phyloP scores from a whole-genome alignment of 768 basidiomycete genomes.

The Suillus americanus region DNA sequence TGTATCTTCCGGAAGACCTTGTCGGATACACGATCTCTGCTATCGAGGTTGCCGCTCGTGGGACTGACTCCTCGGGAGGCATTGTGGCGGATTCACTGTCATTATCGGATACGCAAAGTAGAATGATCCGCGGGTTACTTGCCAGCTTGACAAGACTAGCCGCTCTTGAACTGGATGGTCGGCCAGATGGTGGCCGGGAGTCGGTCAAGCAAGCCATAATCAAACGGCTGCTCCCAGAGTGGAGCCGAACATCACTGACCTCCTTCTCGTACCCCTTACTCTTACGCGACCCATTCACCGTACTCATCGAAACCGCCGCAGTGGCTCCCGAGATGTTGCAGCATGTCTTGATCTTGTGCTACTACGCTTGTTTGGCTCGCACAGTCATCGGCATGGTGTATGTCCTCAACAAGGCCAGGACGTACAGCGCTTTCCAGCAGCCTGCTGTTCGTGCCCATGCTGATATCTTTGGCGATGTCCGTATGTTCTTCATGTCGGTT shows the following conservation, averaged over 20 bases:
- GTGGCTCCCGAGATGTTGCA: slow-evolving; percentile 88
- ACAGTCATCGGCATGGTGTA: slow-evolving; percentile 86
- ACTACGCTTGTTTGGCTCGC: slow-evolving; percentile 88
- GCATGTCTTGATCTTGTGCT: slow-evolving; percentile 84
- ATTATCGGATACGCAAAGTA: slow-evolving; percentile 72
- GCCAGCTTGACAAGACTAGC: slow-evolving; percentile 67
- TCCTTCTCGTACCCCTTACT: slow-evolving; percentile 85
- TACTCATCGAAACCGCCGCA: slow-evolving; percentile 87
- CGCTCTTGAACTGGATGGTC: slow-evolving; percentile 64
- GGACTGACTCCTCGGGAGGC: slow-evolving; percentile 46
- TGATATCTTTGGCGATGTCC: slow-evolving; percentile 79
- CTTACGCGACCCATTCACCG: slow-evolving; percentile 85
- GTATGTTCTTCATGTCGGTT: slow-evolving; percentile 89
- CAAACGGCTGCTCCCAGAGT: slow-evolving; percentile 87
- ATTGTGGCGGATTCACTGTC: slow-evolving; percentile 62
- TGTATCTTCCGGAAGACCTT: slow-evolving; percentile 91
- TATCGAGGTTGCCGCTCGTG: slow-evolving; percentile 81
- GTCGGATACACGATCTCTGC: slow-evolving; percentile 84
- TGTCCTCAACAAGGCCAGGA: slow-evolving; percentile 71
- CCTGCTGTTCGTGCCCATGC: slow-evolving; percentile 52
- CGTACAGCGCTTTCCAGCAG: slow-evolving; percentile 43
- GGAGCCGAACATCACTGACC: slow-evolving; percentile 83
- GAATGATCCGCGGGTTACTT: slow-evolving; percentile 77
- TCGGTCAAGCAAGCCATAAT: slow-evolving; percentile 83
- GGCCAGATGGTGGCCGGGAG: slow-evolving; percentile 74